A percentile compares a stretch with the other conserved stretches of the same genome.
phyloP scores from a whole-genome alignment of 352 stramenopile genomes.

The Phytophthora quininea region DNA sequence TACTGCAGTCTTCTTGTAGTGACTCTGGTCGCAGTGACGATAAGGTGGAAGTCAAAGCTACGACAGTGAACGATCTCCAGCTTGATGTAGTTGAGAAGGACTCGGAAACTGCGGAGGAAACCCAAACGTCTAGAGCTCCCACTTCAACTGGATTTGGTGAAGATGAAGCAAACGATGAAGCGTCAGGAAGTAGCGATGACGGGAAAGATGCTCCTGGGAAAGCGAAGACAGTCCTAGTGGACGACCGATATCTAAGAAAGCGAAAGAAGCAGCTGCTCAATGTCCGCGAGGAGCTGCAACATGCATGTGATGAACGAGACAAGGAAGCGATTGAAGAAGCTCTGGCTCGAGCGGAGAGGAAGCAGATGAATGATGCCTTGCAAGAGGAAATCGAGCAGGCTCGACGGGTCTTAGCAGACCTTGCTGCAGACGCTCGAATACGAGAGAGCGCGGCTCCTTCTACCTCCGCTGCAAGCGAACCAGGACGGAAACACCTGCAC shows the following conservation, averaged over 20 bases:
- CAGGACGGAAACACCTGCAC: conserved; percentile 37
- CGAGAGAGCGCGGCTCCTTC: conserved; percentile 15
- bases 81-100: conserved; percentile 4
- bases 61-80: conserved; percentile 1
- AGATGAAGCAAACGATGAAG: conserved; percentile 36
- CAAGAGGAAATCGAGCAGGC: conserved; percentile 58
- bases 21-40: neutral
- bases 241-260: conserved; percentile 81
- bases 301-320: conserved; percentile 58
- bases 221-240: conserved; percentile 58
- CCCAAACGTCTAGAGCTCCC: neutral
- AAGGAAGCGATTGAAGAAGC: conserved; percentile 59
- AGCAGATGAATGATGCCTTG: conserved; percentile 78
- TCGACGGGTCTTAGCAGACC: conserved; percentile 46
- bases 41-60: conserved; percentile 7
- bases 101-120: conserved; percentile 5
- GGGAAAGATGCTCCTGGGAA: conserved; percentile 40
- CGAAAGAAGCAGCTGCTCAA: conserved; percentile 79
- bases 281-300: conserved; percentile 45
- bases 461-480: conserved; percentile 16
- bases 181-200: conserved; percentile 38
- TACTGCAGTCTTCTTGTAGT: neutral
- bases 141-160: conserved; percentile 1
- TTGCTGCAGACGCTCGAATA: conserved; percentile 29
- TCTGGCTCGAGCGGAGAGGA: conserved; percentile 69